Evolutionary conservation across 1,284 basidiomycete species (phyloP).

Genomic region (Waitea zeae): DNA sequence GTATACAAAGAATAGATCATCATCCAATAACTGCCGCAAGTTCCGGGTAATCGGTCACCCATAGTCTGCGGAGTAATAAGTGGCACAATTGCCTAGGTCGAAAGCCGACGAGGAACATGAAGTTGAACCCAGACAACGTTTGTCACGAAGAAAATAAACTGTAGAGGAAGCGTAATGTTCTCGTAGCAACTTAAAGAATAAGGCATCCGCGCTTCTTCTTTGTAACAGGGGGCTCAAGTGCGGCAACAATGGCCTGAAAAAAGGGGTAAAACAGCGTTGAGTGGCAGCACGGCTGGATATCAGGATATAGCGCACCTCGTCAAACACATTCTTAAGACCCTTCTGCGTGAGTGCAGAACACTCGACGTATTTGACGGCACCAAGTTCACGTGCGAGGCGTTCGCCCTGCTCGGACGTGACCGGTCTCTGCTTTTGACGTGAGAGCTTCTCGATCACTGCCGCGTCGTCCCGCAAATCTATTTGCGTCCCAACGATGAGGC

Average conservation of each 20-base stretch:
- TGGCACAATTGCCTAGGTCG: too few relatives aligned
- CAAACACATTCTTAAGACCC: slow-evolving; percentile 99
- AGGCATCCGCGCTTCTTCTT: slow-evolving; percentile 77
- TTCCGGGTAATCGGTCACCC: too few relatives aligned
- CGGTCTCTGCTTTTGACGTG: slow-evolving; percentile 91
- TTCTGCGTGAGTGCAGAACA: slow-evolving; percentile 98
- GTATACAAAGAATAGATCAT: too few relatives aligned
- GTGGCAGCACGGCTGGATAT: too few relatives aligned
- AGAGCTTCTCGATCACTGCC: slow-evolving; percentile 87
- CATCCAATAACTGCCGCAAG: too few relatives aligned
- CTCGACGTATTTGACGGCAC: slow-evolving; percentile 98
- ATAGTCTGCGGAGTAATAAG: too few relatives aligned
- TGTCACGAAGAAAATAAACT: too few relatives aligned
- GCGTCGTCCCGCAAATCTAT: slow-evolving; percentile 92
- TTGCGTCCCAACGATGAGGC: slow-evolving; percentile 98
- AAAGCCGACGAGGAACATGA: too few relatives aligned
- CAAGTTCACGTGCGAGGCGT: slow-evolving; percentile 85
- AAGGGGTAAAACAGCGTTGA: slow-evolving; percentile 6
- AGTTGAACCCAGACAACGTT: too few relatives aligned
- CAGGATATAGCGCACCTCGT: slow-evolving; percentile 60
- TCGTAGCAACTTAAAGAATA: slow-evolving; percentile 75
- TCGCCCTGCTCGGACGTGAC: slow-evolving; percentile 84
- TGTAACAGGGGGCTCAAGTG: slow-evolving; percentile 87
- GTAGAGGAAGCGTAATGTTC: too few relatives aligned
- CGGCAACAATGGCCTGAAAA: slow-evolving; percentile 88